These are phyloP conservation scores for Pseudogymnoascus destructans DNA, from an alignment of 2,329 filamentous ascomycete genomes.

Conservation along the genomic window DNA sequence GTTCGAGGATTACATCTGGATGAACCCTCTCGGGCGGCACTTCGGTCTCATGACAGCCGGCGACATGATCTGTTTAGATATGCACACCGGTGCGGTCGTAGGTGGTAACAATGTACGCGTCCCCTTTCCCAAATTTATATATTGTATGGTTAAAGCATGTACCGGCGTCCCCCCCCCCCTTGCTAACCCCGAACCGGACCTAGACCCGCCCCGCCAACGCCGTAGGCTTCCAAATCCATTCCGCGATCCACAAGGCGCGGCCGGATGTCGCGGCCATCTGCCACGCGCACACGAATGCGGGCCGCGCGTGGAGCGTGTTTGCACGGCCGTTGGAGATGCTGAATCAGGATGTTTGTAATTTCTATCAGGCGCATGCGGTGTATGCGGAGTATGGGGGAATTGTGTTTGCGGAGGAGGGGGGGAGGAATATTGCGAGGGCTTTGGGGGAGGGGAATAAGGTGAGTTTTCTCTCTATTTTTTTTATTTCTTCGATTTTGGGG, in stretches of 20 bases:
- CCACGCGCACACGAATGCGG: constrained; percentile 53
- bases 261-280: constrained; percentile 53
- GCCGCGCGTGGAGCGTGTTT: constrained; percentile 56
- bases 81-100: constrained; percentile 44
- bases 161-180: not conserved
- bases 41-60: constrained; percentile 51
- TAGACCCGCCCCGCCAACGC: constrained; percentile 45
- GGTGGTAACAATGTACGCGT: constrained; percentile 40
- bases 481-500: not conserved
- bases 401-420: constrained; percentile 50
- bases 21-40: constrained; percentile 51
- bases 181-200: not conserved
- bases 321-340: constrained; percentile 55
- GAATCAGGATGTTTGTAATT: constrained; percentile 52
- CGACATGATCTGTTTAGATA: constrained; percentile 55
- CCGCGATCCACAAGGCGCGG: constrained; percentile 52
- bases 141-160: not conserved
- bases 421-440: constrained; percentile 46
- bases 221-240: constrained; percentile 58
- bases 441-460: constrained; percentile 42
- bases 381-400: constrained; percentile 53
- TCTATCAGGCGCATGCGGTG: constrained; percentile 52
- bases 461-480: not conserved
- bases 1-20: constrained; percentile 50
- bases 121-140: not conserved